Base-by-base conservation (phyloP, 2,329 filamentous ascomycete genomes). In the Xylaria multiplex region DNA sequence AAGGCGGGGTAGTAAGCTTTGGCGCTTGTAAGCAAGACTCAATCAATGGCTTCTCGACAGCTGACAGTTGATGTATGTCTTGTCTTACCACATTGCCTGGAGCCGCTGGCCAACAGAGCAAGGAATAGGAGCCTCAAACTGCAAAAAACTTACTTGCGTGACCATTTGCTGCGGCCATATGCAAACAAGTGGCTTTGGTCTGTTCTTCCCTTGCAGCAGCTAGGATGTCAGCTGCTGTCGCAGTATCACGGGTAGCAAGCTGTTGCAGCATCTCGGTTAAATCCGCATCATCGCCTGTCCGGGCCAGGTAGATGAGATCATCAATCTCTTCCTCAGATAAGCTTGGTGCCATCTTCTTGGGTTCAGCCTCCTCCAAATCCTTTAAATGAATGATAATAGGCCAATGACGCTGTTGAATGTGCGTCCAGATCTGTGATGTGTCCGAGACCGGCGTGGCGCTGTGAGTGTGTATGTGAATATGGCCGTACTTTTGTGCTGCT, bases 91-190 rank as follows among this genome's bases (percentile, higher is more conserved):
- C 5, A 22, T 37, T 48, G 30, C 45, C 24, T 46, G 22, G 24
- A 11, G 32, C 30, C 43, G 40, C 46, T 1, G 37, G 16, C 46
- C 43, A 19, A 22, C 4, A 8, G 30, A 30, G 22, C 52, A 32
- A 22, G n/a, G 30, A 19, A 37, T 32, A 4, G 11, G 24, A 54
- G 42, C n/a, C 19, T 3, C 40, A 50, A 48, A 64, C n/a, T 45
- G 27, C 6, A 2, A 61, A 61, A 61, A 32, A 78, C 82, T 73
- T 85, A 94, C 93, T 91, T 67, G 87, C 75, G 76, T 97, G 91
- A 1, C 95, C 95, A 77, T 99, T 99, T 30, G 93, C 96, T 27
- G 93, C 90, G 7, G 94, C 93, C 88, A 96, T 97, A 80, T 99
- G 96, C 75, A 98, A 79, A 53, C 90, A 91, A 69, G 93, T 96